These are phyloP conservation scores for Ligustrum vulgare DNA, from an alignment of 257 asterid species.

Conservation along the genomic window DNA sequence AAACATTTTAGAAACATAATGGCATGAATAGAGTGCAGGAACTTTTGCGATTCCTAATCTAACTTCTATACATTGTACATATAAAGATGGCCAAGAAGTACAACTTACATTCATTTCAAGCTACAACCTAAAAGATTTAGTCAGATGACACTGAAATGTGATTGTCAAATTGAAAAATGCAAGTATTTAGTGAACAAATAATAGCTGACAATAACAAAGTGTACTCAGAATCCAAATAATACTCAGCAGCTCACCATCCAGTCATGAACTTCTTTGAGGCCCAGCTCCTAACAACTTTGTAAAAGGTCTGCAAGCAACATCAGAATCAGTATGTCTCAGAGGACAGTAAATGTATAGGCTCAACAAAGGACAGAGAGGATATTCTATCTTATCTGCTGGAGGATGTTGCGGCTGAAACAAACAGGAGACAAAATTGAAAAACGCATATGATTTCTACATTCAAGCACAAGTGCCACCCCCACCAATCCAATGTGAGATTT, in stretches of 20 bases:
- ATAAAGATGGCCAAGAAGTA: background rate
- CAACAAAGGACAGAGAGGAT: background rate
- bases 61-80: background rate
- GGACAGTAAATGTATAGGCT: background rate
- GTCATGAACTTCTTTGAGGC: background rate
- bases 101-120: background rate
- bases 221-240: background rate
- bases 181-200: background rate
- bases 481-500: no score
- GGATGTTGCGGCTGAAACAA: no score
- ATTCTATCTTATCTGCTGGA: no score
- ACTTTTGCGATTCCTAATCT: background rate
- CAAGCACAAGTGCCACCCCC: background rate
- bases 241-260: background rate
- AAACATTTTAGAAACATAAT: background rate
- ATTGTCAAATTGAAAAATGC: background rate
- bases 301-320: background rate
- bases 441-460: background rate
- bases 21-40: background rate
- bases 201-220: background rate
- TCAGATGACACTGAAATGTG: background rate
- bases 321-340: background rate
- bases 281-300: slow-evolving; percentile 4
- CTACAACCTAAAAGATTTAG: background rate
- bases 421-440: no score